phyloP scores from a whole-genome alignment of 2,329 filamentous ascomycete species.

The Capronia americana region DNA sequence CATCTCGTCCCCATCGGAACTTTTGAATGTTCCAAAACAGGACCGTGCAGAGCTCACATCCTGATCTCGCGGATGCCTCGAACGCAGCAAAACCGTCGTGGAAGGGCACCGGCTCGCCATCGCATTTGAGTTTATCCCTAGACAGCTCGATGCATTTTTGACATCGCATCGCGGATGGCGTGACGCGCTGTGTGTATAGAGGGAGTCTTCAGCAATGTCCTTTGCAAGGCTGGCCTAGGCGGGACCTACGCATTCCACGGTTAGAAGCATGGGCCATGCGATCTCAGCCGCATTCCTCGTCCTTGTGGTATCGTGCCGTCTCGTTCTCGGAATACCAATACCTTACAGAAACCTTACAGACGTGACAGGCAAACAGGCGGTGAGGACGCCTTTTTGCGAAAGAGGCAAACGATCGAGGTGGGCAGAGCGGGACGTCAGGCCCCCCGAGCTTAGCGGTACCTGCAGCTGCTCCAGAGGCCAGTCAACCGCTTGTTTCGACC shows the following conservation, averaged over 20 bases:
- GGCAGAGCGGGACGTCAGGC: conserved; percentile 1
- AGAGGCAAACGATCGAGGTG: conserved; percentile 14
- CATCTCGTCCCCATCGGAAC: conserved; percentile 7
- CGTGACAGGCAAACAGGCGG: conserved; percentile 21
- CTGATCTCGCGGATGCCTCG: not conserved
- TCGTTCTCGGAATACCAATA: conserved; percentile 23
- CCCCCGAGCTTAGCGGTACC: conserved; percentile 23
- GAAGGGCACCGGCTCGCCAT: conserved; percentile 1
- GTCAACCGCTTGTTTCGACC: conserved; percentile 32
- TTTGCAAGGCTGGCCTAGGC: not conserved
- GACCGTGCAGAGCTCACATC: conserved; percentile 5
- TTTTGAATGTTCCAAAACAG: conserved; percentile 7
- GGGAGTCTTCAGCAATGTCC: not conserved
- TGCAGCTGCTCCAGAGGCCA: conserved; percentile 24
- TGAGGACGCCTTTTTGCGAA: conserved; percentile 22
- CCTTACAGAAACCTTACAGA: conserved; percentile 21
- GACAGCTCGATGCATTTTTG: not conserved
- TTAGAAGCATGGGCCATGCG: not conserved
- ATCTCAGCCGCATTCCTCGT: conserved; percentile 2
- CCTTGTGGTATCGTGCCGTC: conserved; percentile 3
- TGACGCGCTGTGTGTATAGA: not conserved
- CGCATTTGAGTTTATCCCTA: not conserved
- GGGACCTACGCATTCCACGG: not conserved
- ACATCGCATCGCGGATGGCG: conserved; percentile 1
- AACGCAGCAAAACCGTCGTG: conserved; percentile 1